Base-by-base conservation (phyloP, 495 filamentous ascomycete genomes). In the Cairneyella variabilis region DNA sequence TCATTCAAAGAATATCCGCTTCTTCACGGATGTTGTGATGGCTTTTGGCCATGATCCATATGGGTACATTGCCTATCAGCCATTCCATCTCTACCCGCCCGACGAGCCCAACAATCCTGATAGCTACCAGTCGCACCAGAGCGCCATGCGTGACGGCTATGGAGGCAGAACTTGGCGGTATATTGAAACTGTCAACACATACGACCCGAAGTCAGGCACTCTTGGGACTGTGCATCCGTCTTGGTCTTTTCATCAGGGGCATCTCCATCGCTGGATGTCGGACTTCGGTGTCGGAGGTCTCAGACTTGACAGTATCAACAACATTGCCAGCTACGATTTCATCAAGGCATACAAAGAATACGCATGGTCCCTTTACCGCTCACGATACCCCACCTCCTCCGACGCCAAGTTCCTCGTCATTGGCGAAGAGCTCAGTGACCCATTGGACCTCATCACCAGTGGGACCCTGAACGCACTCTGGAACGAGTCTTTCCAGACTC, bases 1-100 rank as follows among this genome's bases (percentile, higher is more conserved):
- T 27, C 60, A 64, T 22, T 2, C 23, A n/a, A 57, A 59, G 21
- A 47, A 53, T 17, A 37, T 53, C 0, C 62, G 64, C 2, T 57
- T 69, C 38, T 62, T 69, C 59, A 60, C 62, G 17, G 64, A 69
- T 44, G 60, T 65, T 28, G 62, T 65, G 17, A 66, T 65, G 60
- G 66, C 56, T 2, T 65, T 69, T 43, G 64, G 64, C 2, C 58
- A 64, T 48, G 60, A 66, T 41, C 54, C 66, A 1, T 66, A 66
- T 48, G 37, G 36, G 11, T 57, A 62, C 59, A 60, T 64, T 46
- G 64, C 56, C 53, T 61, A 57, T 34, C 30, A 38, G 11, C 50
- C 55, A 38, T 69, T 64, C 43, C 64, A 66, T 41, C 11, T 66
- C 9, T 44, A 56, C 1, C 58, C 62, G 6, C 9, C 22, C 8